A percentile compares a stretch with the other conserved stretches of the same genome.
These are phyloP conservation scores for Penicillium sp. DNA, from an alignment of 2,329 filamentous ascomycete genomes.

Conservation along the genomic window DNA sequence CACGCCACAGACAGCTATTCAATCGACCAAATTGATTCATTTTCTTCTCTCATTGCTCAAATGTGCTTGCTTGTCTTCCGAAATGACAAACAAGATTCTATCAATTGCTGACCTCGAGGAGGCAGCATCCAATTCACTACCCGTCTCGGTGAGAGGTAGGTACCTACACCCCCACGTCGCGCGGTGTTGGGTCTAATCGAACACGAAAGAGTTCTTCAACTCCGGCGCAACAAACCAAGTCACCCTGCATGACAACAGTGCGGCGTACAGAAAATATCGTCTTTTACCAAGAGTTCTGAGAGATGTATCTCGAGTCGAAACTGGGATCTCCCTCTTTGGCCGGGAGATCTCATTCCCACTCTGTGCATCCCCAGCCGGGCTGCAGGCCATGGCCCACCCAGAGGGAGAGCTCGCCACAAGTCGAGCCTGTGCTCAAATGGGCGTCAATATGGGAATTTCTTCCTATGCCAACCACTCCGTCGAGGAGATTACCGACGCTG, in stretches of 20 bases:
- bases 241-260: conserved; percentile 52
- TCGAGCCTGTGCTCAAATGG: conserved; percentile 45
- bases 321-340: conserved; percentile 47
- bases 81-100: conserved; percentile 17
- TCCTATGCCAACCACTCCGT: conserved; percentile 49
- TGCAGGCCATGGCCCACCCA: conserved; percentile 55
- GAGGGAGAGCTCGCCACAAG: conserved; percentile 56
- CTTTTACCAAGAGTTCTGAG: conserved; percentile 48
- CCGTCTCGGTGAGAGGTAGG: conserved; percentile 16
- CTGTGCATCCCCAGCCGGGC: conserved; percentile 55
- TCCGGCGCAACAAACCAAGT: conserved; percentile 49
- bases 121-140: conserved; percentile 13
- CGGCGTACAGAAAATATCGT: conserved; percentile 53
- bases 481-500: conserved; percentile 47
- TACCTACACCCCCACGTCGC: background rate
- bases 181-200: conserved; percentile 1
- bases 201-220: conserved; percentile 54
- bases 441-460: conserved; percentile 52
- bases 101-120: conserved; percentile 20
- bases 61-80: background rate
- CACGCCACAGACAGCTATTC: background rate
- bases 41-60: background rate
- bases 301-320: conserved; percentile 46
- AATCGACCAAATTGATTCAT: background rate
- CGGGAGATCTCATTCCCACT: conserved; percentile 50